Base-by-base conservation (phyloP, 805 yeast species). In the Ogataea allantospora region DNA sequence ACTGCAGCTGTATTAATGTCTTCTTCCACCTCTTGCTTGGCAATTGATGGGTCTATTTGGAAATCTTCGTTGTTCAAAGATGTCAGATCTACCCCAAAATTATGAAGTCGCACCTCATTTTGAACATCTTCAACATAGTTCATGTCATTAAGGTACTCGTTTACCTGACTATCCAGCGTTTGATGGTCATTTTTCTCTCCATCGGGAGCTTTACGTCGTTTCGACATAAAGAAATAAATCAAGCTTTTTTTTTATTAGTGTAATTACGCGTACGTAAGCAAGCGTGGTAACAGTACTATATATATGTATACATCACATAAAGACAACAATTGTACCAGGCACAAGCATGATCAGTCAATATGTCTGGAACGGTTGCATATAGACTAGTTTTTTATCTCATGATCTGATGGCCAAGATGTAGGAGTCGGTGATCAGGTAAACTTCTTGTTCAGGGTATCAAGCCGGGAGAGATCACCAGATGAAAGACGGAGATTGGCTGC, bases 131-230 rank as follows among this genome's bases (percentile, higher is more conserved):
- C 58, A 12, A 52, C 27, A 30, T 53, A 55, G 15, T 51, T 46
- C 14, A 56, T 54, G 29, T 44, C 44, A 11, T 55, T 54, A 24
- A 58, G 50, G 32, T 55, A 57, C 31, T 58, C 58, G 16, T 43
- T 51, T 13, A 57, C 62, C 38, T 57, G 59, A 7, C 42, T 45
- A 27, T 55, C 54, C 19, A 57, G 41, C 3, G 54, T 25, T 27
- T 51, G 57, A 15, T 56, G 61, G 38, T 56, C 62, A 17, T 48
- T 46, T 11, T 45, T 51, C 10, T 44, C 31, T 3, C 45, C 50
- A 9, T 38, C 11, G 4, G 35, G 5, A 5, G 27, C 20, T 23
- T 32, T 25, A 9, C 36, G 41, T 38, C 36, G 24, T 27, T 38
- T 32, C 8, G 41, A 31, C 41, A 38, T 38, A 8, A 28, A 17